phyloP scores from a whole-genome alignment of 176 grass and related monocot species.

The Puccinellia tenuiflora region DNA sequence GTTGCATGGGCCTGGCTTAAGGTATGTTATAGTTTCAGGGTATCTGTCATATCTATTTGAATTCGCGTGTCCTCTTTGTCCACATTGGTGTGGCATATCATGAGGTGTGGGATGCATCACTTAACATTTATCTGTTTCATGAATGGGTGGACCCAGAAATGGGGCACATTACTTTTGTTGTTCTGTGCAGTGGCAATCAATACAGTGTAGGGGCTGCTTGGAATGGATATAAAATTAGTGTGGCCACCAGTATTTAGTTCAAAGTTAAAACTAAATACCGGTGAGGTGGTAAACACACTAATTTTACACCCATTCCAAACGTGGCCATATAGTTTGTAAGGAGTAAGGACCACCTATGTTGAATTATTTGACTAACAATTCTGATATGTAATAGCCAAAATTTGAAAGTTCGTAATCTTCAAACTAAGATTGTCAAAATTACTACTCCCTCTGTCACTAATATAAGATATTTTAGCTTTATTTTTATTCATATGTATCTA shows the following conservation, averaged over 20 bases:
- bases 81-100: background rate
- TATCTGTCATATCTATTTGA: background rate
- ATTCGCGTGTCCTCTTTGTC: background rate
- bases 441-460: no score
- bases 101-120: background rate
- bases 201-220: background rate
- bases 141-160: background rate
- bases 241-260: background rate
- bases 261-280: background rate
- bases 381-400: background rate
- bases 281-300: background rate
- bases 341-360: background rate
- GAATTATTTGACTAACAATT: background rate
- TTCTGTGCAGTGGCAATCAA: background rate
- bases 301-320: background rate
- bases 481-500: no score
- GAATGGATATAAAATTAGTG: background rate
- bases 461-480: no score
- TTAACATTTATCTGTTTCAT: background rate
- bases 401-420: no score
- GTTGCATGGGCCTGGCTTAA: slow-evolving; percentile 83
- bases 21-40: slow-evolving; percentile 40
- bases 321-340: background rate
- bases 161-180: background rate
- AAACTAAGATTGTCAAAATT: background rate